Evolutionary conservation across 768 basidiomycete genomes (phyloP), one percentile per base, ranked within the genome.

Genomic region (Rhodotorula babjevae): DNA sequence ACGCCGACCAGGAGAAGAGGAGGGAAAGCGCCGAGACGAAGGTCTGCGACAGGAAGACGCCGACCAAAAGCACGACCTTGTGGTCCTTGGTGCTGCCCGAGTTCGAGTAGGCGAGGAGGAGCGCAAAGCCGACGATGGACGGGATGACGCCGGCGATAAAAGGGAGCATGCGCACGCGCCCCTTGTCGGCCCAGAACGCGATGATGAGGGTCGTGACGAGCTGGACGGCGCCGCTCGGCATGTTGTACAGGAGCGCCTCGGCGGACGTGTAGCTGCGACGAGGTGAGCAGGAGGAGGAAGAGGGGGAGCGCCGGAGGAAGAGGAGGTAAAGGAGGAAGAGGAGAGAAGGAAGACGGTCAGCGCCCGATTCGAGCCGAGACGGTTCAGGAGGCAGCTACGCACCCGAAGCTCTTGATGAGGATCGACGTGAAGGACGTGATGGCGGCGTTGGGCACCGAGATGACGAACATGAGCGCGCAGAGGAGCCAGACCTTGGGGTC

Each of bases 401-500:
- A 52, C 31, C n/a, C 53, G 12, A 44, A n/a, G 21, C 18, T 27
- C 65, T 60, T 67, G 46, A 72, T 47, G 53, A 72, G 59, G 62
- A 74, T 71, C 36, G 64, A 64, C 0, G 66, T 67, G 70, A 77
- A 77, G 12, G 69, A 62, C 6, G 63, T 65, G 59, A 71, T 58
- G 10, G 63, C 67, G 0, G 63, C 59, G 57, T 87, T 88, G 0
- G 88, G 87, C 36, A 89, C 69, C 2, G 33, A 59, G 40, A 67
- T 49, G 42, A 68, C 57, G 11, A 57, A 36, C 5, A 87, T 87
- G 0, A 86, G 83, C 16, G 88, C 77, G 25, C 87, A 84, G 47
- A 89, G 84, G 16, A 88, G 77, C 87, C 87, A 89, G 0, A 87
- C 86, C 40, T 87, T 83, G 23, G 86, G 72, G 76, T 89, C 88